These are phyloP conservation scores for Orbilia brochopaga DNA, from an alignment of 2,329 filamentous ascomycete species.

Conservation along the genomic window DNA sequence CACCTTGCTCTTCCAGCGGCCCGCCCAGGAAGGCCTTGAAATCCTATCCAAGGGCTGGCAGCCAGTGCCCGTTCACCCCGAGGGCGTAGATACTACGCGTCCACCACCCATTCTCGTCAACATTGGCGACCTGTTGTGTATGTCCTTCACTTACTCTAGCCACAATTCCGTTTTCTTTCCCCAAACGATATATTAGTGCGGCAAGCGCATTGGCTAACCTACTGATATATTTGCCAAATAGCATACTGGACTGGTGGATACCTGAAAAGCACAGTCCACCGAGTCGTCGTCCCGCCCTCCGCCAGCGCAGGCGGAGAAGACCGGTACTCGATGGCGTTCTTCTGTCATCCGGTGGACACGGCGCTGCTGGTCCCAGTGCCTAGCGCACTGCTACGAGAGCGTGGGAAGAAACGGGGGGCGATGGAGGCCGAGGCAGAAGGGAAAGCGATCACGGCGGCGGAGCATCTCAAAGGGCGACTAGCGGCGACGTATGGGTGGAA, in stretches of 20 bases:
- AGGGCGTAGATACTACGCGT: slow-evolving; percentile 65
- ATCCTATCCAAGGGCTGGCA: slow-evolving; percentile 69
- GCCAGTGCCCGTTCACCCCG: slow-evolving; percentile 71
- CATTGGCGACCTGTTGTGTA: slow-evolving; percentile 72
- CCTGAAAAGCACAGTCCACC: slow-evolving; percentile 84
- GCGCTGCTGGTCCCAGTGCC: slow-evolving; percentile 66
- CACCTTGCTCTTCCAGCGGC: slow-evolving; percentile 80
- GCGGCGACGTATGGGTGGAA: slow-evolving; percentile 64
- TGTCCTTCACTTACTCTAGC: slow-evolving; percentile 14
- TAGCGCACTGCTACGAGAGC: slow-evolving; percentile 64
- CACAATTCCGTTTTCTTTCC: not conserved
- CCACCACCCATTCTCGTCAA: slow-evolving; percentile 75
- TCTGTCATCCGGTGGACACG: slow-evolving; percentile 68
- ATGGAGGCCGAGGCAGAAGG: slow-evolving; percentile 58
- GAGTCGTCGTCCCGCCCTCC: slow-evolving; percentile 74
- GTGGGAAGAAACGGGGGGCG: slow-evolving; percentile 55
- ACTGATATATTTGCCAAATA: not conserved
- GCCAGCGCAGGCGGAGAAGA: slow-evolving; percentile 59
- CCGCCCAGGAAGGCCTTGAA: slow-evolving; percentile 84
- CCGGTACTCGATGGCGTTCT: slow-evolving; percentile 72
- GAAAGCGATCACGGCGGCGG: slow-evolving; percentile 68
- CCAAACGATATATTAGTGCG: not conserved
- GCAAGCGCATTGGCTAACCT: not conserved
- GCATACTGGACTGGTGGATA: slow-evolving; percentile 87
- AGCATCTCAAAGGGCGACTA: slow-evolving; percentile 69